Evolutionary conservation across 2,329 filamentous ascomycete genomes (phyloP).

Genomic region (Magnaporthiopsis rhizophila): DNA sequence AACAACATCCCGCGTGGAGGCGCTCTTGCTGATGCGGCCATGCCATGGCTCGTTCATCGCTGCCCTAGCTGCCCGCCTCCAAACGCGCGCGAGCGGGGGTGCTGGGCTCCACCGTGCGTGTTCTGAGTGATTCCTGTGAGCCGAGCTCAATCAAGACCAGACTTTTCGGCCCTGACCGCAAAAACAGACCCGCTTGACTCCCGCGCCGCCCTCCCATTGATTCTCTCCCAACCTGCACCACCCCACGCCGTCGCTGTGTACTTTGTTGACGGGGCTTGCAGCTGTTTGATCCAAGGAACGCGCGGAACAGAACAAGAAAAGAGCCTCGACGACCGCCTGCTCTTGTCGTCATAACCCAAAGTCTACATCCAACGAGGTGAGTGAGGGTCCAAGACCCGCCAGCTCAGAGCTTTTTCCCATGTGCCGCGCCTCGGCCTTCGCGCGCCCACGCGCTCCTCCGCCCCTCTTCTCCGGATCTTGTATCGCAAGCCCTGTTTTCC

Average conservation of each 20-base stretch:
- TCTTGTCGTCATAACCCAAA: neutral
- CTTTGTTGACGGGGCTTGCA: slow-evolving; percentile 5
- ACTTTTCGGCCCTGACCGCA: neutral
- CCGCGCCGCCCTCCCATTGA: neutral
- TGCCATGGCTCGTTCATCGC: neutral
- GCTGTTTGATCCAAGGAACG: slow-evolving; percentile 10
- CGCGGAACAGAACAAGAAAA: too few relatives aligned
- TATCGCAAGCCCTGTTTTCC: neutral
- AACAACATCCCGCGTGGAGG: neutral
- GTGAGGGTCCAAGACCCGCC: neutral
- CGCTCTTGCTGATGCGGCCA: neutral
- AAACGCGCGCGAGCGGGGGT: neutral
- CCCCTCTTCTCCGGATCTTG: neutral
- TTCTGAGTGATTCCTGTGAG: neutral
- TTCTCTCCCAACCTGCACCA: slow-evolving; percentile 25
- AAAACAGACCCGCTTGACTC: neutral
- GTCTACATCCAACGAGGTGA: neutral
- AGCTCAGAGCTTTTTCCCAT: slow-evolving; percentile 1
- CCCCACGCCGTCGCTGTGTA: slow-evolving; percentile 27
- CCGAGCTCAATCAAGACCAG: neutral
- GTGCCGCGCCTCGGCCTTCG: neutral
- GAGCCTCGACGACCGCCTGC: neutral
- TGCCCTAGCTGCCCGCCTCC: neutral
- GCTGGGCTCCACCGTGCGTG: neutral
- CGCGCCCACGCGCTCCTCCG: neutral